Evolutionary conservation across 1,139 yeast genomes (phyloP), one percentile per base, ranked within the genome.

Genomic region (Yamadazyma songkhlaensis): DNA sequence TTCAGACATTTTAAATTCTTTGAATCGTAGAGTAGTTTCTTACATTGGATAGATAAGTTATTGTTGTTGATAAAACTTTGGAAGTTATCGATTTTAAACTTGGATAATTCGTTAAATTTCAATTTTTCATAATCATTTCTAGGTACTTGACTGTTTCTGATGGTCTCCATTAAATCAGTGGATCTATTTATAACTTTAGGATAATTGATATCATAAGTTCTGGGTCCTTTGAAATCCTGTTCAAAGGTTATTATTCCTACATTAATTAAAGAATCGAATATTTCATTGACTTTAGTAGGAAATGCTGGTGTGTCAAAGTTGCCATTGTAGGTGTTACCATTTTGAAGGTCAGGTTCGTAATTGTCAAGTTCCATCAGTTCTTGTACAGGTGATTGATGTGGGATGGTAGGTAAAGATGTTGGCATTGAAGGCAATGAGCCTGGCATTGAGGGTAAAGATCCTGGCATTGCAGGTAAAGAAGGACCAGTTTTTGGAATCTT

Each of bases 1-100:
- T 84, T 80, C 12, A 86, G 77, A 65, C 98, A 94, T 59, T 88
- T 92, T 43, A 85, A 77, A 5, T 95, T 81, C 53, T 84, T 78
- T 15, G 72, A 63, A 3, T 72, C 77, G 53, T 83, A 82, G 15
- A 88, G 62, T 25, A 79, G 57, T 25, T 62, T 48, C 44, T 53
- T 44, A 41, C 61, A 40, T 39, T 47, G 51, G 4, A 47, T 41
- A 1, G 65, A 55, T 9, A 72, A 62, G 29, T 48, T 55, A 37
- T 64, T 64, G 20, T 50, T 48, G 31, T 60, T 59, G 21, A 77
- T 53, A 40, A 74, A 72, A 13, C 51, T 47, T 47, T 75, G 80
- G 28, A 67, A 48, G 30, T 53, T 42, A 32, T 20, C 37, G 15
- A 55, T 48, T 25, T 55, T 47, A 37, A 63, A 50, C 35, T 53